These are phyloP conservation scores for Geranium brycei DNA, from an alignment of 345 rosid genomes.

Conservation along the genomic window DNA sequence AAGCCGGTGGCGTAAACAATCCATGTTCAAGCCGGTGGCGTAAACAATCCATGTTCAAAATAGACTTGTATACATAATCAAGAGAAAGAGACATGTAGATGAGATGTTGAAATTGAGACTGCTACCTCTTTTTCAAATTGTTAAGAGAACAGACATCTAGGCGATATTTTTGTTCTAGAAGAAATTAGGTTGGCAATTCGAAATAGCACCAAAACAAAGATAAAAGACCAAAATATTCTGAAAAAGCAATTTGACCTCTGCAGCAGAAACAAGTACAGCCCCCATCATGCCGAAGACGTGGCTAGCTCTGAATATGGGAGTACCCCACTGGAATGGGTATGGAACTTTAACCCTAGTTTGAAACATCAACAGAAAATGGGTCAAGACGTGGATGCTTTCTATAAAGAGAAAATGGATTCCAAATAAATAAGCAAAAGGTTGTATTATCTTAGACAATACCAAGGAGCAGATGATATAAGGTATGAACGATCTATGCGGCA, in stretches of 20 bases:
- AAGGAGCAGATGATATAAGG: conserved; percentile 72
- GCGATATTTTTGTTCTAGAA: no score
- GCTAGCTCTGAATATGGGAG: conserved; percentile 87
- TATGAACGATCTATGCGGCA: conserved; percentile 67
- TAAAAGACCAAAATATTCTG: not conserved
- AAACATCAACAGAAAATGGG: conserved; percentile 2
- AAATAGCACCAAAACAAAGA: not conserved
- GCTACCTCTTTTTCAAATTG: no score
- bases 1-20: no score
- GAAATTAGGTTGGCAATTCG: not conserved
- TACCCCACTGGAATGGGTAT: conserved; percentile 95
- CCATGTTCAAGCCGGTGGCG: no score
- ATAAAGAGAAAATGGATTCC: not conserved
- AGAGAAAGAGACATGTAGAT: no score
- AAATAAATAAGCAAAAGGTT: conserved; percentile 4
- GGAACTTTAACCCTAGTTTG: conserved; percentile 69
- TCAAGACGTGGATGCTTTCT: not conserved
- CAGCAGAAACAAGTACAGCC: conserved; percentile 79
- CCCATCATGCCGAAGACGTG: conserved; percentile 97
- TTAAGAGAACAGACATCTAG: no score
- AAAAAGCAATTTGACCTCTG: conserved; percentile 43
- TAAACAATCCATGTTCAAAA: no score
- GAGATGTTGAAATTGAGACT: no score
- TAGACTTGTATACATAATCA: no score
- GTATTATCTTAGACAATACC: conserved; percentile 27